phyloP scores from a whole-genome alignment of 2,329 filamentous ascomycete species.

The Sclerotinia nivalis region DNA sequence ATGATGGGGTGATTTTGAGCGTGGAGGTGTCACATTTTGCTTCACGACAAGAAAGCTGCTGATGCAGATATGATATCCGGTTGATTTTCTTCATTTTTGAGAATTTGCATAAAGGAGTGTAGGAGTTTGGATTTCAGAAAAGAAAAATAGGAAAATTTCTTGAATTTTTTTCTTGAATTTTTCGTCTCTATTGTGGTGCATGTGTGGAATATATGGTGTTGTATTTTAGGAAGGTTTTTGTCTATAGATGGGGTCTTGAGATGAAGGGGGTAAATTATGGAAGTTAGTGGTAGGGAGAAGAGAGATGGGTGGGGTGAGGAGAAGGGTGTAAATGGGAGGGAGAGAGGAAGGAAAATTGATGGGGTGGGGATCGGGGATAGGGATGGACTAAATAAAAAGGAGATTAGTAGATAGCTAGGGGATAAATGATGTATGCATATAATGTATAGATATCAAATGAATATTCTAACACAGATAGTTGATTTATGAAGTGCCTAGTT shows the following conservation, averaged over 20 bases:
- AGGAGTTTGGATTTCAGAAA: slow-evolving; percentile 2
- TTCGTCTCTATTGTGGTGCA: no score
- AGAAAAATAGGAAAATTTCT: background rate
- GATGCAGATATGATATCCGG: slow-evolving; percentile 9
- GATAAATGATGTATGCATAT: no score
- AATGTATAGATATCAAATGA: no score
- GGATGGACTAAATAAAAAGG: no score
- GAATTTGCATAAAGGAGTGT: background rate
- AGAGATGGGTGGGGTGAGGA: background rate
- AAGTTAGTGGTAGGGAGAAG: no score
- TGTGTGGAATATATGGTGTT: no score
- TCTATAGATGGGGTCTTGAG: background rate
- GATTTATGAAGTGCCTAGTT: no score
- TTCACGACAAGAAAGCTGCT: background rate
- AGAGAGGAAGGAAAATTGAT: no score
- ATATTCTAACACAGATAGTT: no score
- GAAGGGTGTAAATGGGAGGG: no score
- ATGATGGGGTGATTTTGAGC: background rate
- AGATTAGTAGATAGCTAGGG: no score
- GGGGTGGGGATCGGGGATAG: no score
- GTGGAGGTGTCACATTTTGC: background rate
- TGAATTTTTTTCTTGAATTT: background rate
- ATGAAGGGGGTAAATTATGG: background rate
- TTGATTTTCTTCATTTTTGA: background rate
- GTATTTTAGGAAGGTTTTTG: background rate